Conservation (phyloP, 352 stramenopile species). For the Globisporangium sylvaticum region DNA sequence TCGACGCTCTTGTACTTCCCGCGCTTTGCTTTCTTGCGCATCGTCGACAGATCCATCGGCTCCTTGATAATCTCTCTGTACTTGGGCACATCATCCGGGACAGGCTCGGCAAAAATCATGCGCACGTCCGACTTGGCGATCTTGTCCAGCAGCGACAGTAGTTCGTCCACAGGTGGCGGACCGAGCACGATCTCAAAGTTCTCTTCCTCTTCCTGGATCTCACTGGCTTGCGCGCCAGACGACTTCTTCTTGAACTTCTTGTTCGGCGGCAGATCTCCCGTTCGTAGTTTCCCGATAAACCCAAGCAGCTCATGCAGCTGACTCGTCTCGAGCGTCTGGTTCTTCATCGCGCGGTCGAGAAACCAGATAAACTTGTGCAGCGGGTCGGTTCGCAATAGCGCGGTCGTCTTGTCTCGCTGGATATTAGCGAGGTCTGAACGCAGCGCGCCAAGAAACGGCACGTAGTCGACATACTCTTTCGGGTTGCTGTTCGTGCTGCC, state of each 20-base stretch:
- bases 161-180: constrained; percentile 61
- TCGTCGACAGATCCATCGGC: constrained; percentile 84
- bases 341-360: constrained; percentile 76
- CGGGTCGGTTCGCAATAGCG: constrained; percentile 63
- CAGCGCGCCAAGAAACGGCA: constrained; percentile 76
- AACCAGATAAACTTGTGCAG: constrained; percentile 90
- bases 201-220: constrained; percentile 73
- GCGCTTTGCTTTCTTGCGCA: constrained; percentile 72
- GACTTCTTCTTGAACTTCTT: constrained; percentile 78
- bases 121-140: constrained; percentile 71
- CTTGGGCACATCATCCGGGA: constrained; percentile 79
- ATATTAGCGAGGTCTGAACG: constrained; percentile 76
- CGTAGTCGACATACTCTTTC: constrained; percentile 85
- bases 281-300: constrained; percentile 66
- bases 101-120: constrained; percentile 81
- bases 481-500: constrained; percentile 48
- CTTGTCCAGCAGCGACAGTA: constrained; percentile 75
- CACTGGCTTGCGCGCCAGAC: constrained; percentile 7
- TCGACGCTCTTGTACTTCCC: constrained; percentile 83
- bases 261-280: constrained; percentile 62
- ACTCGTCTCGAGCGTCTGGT: constrained; percentile 56
- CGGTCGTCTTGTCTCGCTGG: constrained; percentile 75
- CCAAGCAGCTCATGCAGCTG: constrained; percentile 71
- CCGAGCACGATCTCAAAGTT: constrained; percentile 78
- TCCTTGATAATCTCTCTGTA: constrained; percentile 83